Percentiles rank a stretch among this genome's conserved stretches.
Conservation (phyloP, 2,329 filamentous ascomycete genomes). For the Thelonectria rubi region DNA sequence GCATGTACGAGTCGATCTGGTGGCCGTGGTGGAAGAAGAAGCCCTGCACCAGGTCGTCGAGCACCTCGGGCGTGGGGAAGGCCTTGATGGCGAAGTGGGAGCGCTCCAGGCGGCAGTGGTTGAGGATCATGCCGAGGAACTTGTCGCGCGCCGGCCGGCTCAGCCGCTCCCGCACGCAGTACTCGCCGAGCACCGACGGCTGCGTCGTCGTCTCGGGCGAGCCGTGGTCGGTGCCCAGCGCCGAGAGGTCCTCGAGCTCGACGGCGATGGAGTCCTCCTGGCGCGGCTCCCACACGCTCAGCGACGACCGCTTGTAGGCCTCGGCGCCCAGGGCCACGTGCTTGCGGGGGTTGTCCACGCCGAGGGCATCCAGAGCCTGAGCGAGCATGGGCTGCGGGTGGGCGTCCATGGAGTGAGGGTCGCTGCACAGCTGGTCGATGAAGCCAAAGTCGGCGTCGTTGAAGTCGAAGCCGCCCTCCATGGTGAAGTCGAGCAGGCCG, state of each 20-base stretch:
- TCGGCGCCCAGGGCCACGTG: conserved; percentile 24
- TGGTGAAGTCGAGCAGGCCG: conserved; percentile 19
- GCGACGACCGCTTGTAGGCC: conserved; percentile 25
- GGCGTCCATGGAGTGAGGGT: conserved; percentile 3
- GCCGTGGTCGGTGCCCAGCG: conserved; percentile 18
- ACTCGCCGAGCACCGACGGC: background rate
- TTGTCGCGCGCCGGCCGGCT: conserved; percentile 23
- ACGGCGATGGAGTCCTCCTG: conserved; percentile 22
- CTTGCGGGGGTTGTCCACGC: background rate
- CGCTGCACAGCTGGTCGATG: conserved; percentile 22
- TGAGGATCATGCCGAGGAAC: conserved; percentile 24
- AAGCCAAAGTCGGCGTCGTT: conserved; percentile 24
- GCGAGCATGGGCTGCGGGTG: conserved; percentile 10
- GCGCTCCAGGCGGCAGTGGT: conserved; percentile 24
- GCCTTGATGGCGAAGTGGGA: conserved; percentile 24
- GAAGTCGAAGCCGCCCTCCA: conserved; percentile 14
- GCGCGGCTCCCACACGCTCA: conserved; percentile 25
- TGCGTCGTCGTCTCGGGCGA: conserved; percentile 8
- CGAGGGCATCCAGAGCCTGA: conserved; percentile 12
- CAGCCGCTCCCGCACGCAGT: conserved; percentile 14
- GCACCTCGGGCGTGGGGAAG: conserved; percentile 22
- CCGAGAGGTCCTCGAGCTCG: conserved; percentile 23
- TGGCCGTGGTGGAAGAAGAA: conserved; percentile 27
- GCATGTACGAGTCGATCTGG: conserved; percentile 24
- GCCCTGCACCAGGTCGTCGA: conserved; percentile 22